phyloP scores from a whole-genome alignment of 495 filamentous ascomycete genomes.

The Neurospora sp. region DNA sequence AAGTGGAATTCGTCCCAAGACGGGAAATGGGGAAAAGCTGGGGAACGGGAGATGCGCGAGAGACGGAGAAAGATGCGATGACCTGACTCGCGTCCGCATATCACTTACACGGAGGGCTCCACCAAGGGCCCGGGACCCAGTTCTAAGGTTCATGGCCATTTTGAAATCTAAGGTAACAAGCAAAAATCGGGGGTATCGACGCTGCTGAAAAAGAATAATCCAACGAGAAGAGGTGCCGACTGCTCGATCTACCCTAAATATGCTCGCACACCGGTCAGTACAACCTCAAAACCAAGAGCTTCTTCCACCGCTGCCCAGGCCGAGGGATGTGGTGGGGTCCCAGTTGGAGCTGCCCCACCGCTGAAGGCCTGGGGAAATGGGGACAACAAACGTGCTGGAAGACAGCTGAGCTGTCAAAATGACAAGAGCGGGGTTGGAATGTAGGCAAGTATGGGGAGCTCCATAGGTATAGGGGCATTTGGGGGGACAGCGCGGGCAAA shows the following conservation, averaged over 20 bases:
- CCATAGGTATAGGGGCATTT: not conserved
- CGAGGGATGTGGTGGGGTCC: not conserved
- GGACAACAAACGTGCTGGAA: not conserved
- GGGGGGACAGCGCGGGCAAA: not conserved
- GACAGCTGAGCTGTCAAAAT: not conserved
- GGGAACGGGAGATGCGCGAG: not conserved
- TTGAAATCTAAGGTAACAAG: not conserved
- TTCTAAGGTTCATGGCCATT: conserved; percentile 21
- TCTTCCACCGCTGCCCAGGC: not conserved
- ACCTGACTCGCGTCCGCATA: not conserved
- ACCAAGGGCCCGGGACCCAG: conserved; percentile 25
- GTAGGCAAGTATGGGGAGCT: not conserved
- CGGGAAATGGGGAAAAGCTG: not conserved
- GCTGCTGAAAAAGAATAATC: not conserved
- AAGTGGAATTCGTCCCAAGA: not conserved
- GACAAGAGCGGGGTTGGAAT: not conserved
- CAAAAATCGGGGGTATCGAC: not conserved
- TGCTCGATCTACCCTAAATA: not conserved
- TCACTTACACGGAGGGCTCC: conserved; percentile 42
- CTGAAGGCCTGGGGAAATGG: not conserved
- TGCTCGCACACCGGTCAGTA: not conserved
- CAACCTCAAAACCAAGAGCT: not conserved
- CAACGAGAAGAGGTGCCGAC: not conserved
- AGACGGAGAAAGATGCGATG: not conserved
- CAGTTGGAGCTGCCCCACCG: not conserved